Evolutionary conservation across 2,329 filamentous ascomycete genomes (phyloP), one percentile per base, ranked within the genome.

Genomic region (Gaeumannomyces sp.): DNA sequence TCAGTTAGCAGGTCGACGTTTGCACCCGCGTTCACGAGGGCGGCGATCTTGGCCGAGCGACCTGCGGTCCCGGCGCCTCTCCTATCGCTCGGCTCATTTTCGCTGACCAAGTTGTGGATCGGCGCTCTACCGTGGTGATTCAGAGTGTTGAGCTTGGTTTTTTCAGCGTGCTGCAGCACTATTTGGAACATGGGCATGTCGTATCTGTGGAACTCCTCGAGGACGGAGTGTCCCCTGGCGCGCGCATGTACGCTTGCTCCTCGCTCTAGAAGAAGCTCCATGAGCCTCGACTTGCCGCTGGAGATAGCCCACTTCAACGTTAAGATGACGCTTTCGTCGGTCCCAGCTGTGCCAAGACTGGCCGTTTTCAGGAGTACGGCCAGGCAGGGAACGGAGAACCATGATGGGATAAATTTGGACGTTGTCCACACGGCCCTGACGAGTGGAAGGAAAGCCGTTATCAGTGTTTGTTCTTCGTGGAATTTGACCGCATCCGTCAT

Each of bases 201-300:
- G 59, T 28, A 28, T 31, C 13, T 59, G 57, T 59, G 57, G 27
- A 59, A 31, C 25, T 59, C 57, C 57, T 59, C 57, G 27, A 59
- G 57, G 3, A 59, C 27, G 3, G 57, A 59, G 57, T 28, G 14
- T 2, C 57, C 57, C 29, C 57, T 28, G 11, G 27, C 57, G 1
- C 3, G 57, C 13, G 25, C 27, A 16, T 59, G 53, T 58, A 29
- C 53, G 50, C 50, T 56, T 25, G 25, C 53, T 19, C 4, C 19
- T 4, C 22, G 28, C 5, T 57, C 3, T 16, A 29, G 22, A 1
- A 63, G 45, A n/a, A 11, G 11, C 53, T 63, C 50, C 22, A 31
- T 8, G 10, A 56, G 31, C 25, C 16, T 58, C 28, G 61, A 56
- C 16, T 57, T 63, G 28, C 29, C n/a, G 25, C 57, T 19, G 22